Base-by-base conservation (phyloP, 257 asterid genomes). In the Ehretia macrophylla region DNA sequence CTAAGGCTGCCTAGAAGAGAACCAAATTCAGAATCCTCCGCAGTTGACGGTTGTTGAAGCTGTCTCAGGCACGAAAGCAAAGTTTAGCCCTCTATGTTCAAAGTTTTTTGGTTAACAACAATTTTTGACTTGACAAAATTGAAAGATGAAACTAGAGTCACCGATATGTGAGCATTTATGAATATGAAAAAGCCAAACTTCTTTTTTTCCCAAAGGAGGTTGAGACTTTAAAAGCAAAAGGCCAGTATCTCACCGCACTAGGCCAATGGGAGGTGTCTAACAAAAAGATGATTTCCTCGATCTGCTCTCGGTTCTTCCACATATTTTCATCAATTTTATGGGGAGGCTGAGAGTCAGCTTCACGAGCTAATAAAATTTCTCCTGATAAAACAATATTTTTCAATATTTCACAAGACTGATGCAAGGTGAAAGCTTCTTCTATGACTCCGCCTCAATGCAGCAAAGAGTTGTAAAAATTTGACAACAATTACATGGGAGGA, bases 281-380 rank as follows among this genome's bases (percentile, higher is more conserved):
- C 72, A 92, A 55, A 68, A 63, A 74, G 60, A 84, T 70, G 65
- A 92, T 86, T 81, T 92, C 97, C 70, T 92, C 99, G 57, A 88
- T 81, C 74, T 86, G 99, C 61, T 92, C 97, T 45, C 99, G 75
- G 58, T 92, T 88, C 85, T 83, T 92, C 99, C 97, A 92, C 86
- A 92, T 73, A 72, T 92, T 92, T 64, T 88, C 97, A 52, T 92
- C 99, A 50, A 92, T 88, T 81, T 92, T 92, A 79, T 88, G 99
- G 22, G 99, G 99, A 73, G 95, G 86, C 60, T 79, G 73, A 56
- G 81, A 61, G 48, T 84, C 89, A 22, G 97, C 96, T 73, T 88
- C 99, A 53, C 65, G 78, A 32, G 81, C 60, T 74, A 88, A 72
- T 42, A 76, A 66, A 48, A 54, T 75, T 69, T 88, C 95, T 60